Evolutionary conservation across 177 flowering plant genomes (phyloP).

Genomic region (Vitis hybrid): DNA sequence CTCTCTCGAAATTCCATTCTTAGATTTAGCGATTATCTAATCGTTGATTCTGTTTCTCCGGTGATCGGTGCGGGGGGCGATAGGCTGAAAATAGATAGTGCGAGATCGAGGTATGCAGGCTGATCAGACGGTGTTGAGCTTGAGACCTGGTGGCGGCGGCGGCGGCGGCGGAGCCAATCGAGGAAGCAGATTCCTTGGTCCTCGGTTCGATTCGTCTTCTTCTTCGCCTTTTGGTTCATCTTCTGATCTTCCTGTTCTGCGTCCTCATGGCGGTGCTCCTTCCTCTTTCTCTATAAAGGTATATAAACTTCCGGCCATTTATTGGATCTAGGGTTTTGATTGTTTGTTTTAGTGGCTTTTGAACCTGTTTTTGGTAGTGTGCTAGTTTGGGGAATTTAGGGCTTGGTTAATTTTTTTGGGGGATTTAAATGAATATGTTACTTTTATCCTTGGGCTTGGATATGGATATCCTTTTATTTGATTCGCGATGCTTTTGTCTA

Average conservation of each 20-base stretch:
- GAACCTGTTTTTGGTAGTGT: background rate
- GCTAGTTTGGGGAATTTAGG: background rate
- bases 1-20: background rate
- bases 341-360: background rate
- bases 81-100: slow-evolving; percentile 14
- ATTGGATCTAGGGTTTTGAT: slow-evolving; percentile 35
- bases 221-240: slow-evolving; percentile 33
- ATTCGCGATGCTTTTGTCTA: background rate
- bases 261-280: slow-evolving; percentile 64
- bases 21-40: slow-evolving; percentile 11
- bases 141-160: slow-evolving; percentile 92
- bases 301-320: background rate
- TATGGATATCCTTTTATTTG: too few relatives aligned
- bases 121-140: slow-evolving; percentile 91
- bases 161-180: slow-evolving; percentile 43
- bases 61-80: slow-evolving; percentile 12
- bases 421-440: background rate
- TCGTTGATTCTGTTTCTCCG: slow-evolving; percentile 8
- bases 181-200: slow-evolving; percentile 58
- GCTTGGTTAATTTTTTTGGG: background rate
- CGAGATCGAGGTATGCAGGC: slow-evolving; percentile 75
- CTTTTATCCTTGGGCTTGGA: background rate
- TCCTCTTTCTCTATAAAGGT: slow-evolving; percentile 52
- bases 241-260: slow-evolving; percentile 57
- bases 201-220: slow-evolving; percentile 53